Base-by-base conservation (phyloP, 108 stramenopile genomes). In the Halocafeteria seosinensis region DNA sequence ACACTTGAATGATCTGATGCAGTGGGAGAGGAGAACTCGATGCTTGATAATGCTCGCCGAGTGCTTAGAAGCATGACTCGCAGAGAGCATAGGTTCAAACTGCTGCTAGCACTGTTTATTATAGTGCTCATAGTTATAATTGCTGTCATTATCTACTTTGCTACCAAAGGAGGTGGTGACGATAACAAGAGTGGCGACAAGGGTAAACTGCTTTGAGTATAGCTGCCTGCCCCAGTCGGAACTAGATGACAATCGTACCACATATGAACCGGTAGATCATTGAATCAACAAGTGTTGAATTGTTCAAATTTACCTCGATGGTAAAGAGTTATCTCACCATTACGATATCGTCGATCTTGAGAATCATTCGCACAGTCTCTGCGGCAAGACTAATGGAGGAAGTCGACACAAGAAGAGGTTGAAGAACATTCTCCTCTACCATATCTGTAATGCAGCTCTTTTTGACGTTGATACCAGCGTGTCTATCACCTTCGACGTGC, bases 281-380 rank as follows among this genome's bases (percentile, higher is more conserved):
- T n/a, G n/a, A n/a, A n/a, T n/a, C n/a, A n/a, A n/a, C n/a, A n/a
- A n/a, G n/a, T n/a, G n/a, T n/a, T n/a, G n/a, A n/a, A n/a, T n/a
- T n/a, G n/a, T n/a, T n/a, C n/a, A n/a, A n/a, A n/a, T n/a, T n/a
- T n/a, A n/a, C n/a, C n/a, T n/a, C n/a, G n/a, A n/a, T n/a, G n/a
- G n/a, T n/a, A n/a, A n/a, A n/a, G n/a, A n/a, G n/a, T n/a, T n/a
- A n/a, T n/a, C n/a, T n/a, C n/a, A n/a, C n/a, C n/a, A n/a, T n/a
- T 23, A 94, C 85, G 37, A 91, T 77, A 71, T 97, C 92, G 65
- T 89, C 89, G 28, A 95, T 88, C 87, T 98, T 98, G 76, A 98
- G 79, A 62, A 98, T 90, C 92, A 98, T 91, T 35, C 83, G 73
- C n/a, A 92, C 90, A 34, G 88, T 90, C 75, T 98, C 96, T 13